Evolutionary conservation across 306 rosid genomes (phyloP).

Genomic region (Fragaria vesca): DNA sequence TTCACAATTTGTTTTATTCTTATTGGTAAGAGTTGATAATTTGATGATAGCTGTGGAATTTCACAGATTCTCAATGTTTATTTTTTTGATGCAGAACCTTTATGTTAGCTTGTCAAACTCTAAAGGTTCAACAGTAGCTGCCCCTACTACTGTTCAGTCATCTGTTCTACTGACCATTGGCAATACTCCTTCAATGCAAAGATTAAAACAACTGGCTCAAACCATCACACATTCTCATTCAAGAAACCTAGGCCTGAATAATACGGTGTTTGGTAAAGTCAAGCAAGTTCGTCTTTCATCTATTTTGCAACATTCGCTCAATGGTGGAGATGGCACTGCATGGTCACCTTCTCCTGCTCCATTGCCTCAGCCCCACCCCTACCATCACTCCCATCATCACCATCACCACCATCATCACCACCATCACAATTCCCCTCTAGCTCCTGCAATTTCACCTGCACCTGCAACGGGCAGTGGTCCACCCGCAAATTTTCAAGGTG

Average conservation of each 20-base stretch:
- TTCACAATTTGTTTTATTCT: not conserved
- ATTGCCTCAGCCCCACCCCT: constrained; percentile 52
- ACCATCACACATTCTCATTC: constrained; percentile 74
- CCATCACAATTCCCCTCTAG: constrained; percentile 30
- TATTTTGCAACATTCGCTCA: constrained; percentile 62
- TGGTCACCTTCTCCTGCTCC: constrained; percentile 63
- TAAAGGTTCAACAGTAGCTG: constrained; percentile 69
- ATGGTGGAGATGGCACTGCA: constrained; percentile 50
- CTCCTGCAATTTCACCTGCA: constrained; percentile 59
- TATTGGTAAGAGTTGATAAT: constrained; percentile 16
- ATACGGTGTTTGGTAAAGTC: constrained; percentile 81
- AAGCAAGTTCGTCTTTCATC: constrained; percentile 91
- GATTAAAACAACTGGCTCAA: constrained; percentile 83
- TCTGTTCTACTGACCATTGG: constrained; percentile 66
- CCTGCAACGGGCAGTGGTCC: constrained; percentile 30
- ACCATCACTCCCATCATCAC: constrained; percentile 44
- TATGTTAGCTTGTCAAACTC: constrained; percentile 57
- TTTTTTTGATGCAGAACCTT: constrained; percentile 58
- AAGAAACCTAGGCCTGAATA: constrained; percentile 80
- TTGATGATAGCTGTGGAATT: constrained; percentile 20
- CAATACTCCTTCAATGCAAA: constrained; percentile 52
- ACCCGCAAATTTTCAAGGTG: constrained; percentile 35
- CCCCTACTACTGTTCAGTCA: constrained; percentile 76
- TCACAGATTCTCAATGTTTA: constrained; percentile 31
- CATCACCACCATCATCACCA: constrained; percentile 57